Base-by-base conservation (phyloP, 164 flowering plant species). In the Euptelea pleiosperma region DNA sequence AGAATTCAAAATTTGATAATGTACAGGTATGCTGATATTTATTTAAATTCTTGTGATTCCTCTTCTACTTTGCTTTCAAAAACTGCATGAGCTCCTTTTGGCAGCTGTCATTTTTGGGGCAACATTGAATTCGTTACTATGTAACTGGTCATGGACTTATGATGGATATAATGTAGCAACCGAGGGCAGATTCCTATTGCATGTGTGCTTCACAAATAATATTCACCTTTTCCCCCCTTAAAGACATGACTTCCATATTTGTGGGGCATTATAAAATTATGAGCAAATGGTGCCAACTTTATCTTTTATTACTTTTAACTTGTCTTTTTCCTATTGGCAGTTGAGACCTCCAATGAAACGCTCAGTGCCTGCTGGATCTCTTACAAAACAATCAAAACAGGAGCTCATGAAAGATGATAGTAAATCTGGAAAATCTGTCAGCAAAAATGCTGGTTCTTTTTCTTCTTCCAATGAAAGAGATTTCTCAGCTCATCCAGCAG, bases 341-440 rank as follows among this genome's bases (percentile, higher is more conserved):
- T 44, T 60, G 21, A 88, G 76, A 70, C 55, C 75, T 61, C 50
- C 71, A 31, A 54, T 58, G 0, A 87, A 82, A 68, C 78, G 96
- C 19, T 52, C 81, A 7, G 65, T 40, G 16, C 66, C 81, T 36
- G 63, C 77, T 67, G 84, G 67, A 36, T 78, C 94, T 58, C 70
- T 70, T 52, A 2, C 75, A 37, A 91, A 83, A 63, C 70, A 73
- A 31, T 21, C 71, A 28, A 88, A 79, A 67, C 82, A 74, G 61
- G 97, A 89, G 53, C 50, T 45, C 39, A 53, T 46, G 15, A 94
- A 83, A 70, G 96, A 86, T 61, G 96, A 94, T 40, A 25, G 40
- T 45, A 94, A 78, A 70, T 60, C 81, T 60, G 90, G 83, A 26
- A 88, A 82, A 68, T 58, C 74, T 40, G 71, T 63, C 57, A 70